Evolutionary conservation across 371 early-diverging fungal genomes (phyloP), one percentile per base, ranked within the genome.

Genomic region (Rhizopus arrhizus): DNA sequence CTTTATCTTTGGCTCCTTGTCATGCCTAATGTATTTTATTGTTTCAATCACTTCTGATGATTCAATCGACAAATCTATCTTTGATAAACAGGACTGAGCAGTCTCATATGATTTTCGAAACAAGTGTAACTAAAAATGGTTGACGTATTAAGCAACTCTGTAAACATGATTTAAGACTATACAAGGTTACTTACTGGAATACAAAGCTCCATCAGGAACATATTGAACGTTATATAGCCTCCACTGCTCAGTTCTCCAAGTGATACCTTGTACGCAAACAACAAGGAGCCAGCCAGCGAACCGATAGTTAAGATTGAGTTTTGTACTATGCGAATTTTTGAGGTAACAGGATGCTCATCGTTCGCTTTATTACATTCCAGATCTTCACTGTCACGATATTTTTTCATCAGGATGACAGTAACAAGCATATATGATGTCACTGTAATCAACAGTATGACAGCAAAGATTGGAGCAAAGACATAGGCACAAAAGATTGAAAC

Each of bases 391-490:
- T 43, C 43, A n/a, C 6, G 0, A 8, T 43, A 15, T 0, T 15
- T 74, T 62, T 95, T 92, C 4, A 94, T 95, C 56, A 96, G 83
- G 48, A 76, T 61, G 29, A 96, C 80, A 6, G 97, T 96, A 15
- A 80, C 75, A 34, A 79, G 75, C 53, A 95, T 87, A 69, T 94
- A 97, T 16, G 89, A 70, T 28, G 75, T 74, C 92, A 95, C 95
- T 11, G 96, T 96, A 11, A 85, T 61, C 31, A 92, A 80, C 3
- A 95, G 90, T 52, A 95, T 89, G 38, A 86, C 49, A 9, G 91
- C 95, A 74, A 93, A 89, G 45, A 77, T 74, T 16, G 83, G 74
- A 47, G 93, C 93, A 58, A 95, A 95, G 43, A 65, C 64, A 31
- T 81, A 54, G 4, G 86, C 73, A 65, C 95, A 90, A 58, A 83